Base-by-base conservation (phyloP, 495 filamentous ascomycete species). In the Parathielavia appendiculata region DNA sequence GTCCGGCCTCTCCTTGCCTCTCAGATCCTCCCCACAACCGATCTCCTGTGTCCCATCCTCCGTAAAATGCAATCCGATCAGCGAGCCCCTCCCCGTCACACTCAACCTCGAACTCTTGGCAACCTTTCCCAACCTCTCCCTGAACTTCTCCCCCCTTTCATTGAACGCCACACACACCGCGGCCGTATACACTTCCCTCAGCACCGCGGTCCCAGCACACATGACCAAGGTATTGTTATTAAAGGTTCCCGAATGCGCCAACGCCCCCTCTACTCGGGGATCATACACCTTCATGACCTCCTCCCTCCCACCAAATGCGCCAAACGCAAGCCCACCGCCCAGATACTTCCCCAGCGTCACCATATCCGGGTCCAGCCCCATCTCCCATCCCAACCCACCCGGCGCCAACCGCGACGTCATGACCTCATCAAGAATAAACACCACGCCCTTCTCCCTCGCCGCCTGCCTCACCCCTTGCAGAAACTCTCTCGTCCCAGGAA, bases 181-280 rank as follows among this genome's bases (percentile, higher is more conserved):
- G 0, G 75, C 66, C 26, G 73, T 76, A 57, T 73, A 79, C 1
- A 81, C 64, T 35, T 72, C 47, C 10, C 60, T 54, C 12, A 83
- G 61, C 4, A 73, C 82, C 8, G 68, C 69, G 54, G 69, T 73
- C 6, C 82, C 84, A 7, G 75, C 81, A 30, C 69, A 71, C 81
- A 86, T 85, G 1, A 77, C 76, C 13, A 87, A 63, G 1, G 78
- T 76, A 59, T 87, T 87, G 60, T 87, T 88, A 53, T 88, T 86
- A 63, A 85, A 88, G 0, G 85, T 88, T 0, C 85, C 85, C 0
- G 83, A 79, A 57, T 88, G 85, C 46, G 70, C 54, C 34, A 77
- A 55, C 39, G 66, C 40, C 22, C 63, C 58, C 11, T 46, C 17
- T 13, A 58, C 55, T 1, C 71, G 55, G 6, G 81, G 81, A 60